A percentile compares a stretch with the other conserved stretches of the same genome.
phyloP scores from a whole-genome alignment of 2,329 filamentous ascomycete species.

The Talaromyces sp. region DNA sequence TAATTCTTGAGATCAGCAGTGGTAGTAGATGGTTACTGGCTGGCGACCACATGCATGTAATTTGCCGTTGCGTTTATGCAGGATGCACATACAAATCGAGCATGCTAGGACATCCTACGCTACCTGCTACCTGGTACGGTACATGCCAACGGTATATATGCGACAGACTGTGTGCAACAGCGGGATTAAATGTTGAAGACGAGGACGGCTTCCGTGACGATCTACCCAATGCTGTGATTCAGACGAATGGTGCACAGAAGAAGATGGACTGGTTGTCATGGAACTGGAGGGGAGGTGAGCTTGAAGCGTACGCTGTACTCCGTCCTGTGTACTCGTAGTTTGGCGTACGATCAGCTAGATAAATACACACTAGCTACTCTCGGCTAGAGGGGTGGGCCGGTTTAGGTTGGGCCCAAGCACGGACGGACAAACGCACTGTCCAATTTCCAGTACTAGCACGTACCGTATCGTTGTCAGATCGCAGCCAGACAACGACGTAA shows the following conservation, averaged over 20 bases:
- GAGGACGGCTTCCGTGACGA: not conserved
- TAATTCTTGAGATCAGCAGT: not conserved
- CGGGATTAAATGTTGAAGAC: not conserved
- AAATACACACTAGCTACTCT: not conserved
- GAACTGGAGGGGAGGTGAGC: slow-evolving; percentile 3
- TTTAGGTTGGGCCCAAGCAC: slow-evolving; percentile 5
- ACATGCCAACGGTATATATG: not conserved
- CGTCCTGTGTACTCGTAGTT: not conserved
- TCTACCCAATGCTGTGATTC: not conserved
- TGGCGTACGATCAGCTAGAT: not conserved
- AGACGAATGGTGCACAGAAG: not conserved
- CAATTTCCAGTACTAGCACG: not conserved
- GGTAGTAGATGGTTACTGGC: not conserved
- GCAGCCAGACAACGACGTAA: not conserved
- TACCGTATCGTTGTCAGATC: not conserved
- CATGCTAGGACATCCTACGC: not conserved
- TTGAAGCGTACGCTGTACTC: not conserved
- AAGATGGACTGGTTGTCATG: not conserved
- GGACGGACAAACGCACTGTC: slow-evolving; percentile 5
- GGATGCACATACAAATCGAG: not conserved
- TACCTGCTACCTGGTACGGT: not conserved
- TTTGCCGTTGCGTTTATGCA: not conserved
- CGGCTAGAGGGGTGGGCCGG: not conserved
- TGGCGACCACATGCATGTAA: not conserved
- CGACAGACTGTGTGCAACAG: not conserved